phyloP scores from a whole-genome alignment of 2,329 filamentous ascomycete species.

The Exophiala mesophila region DNA sequence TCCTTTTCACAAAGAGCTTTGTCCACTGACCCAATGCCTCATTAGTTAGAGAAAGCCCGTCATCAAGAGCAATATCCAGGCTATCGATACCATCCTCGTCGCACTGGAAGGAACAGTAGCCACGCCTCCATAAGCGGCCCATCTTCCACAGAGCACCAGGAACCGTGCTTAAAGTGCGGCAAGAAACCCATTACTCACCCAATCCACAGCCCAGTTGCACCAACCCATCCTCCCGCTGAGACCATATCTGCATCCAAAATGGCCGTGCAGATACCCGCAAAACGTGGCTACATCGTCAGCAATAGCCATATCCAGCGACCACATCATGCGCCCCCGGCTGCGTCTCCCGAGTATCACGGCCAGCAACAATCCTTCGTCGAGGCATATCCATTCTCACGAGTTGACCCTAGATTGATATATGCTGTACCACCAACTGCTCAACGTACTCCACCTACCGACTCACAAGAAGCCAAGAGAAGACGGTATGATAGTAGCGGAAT shows the following conservation, averaged over 20 bases:
- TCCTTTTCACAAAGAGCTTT: constrained; percentile 20
- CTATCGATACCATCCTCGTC: constrained; percentile 83
- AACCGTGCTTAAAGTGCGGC: constrained; percentile 32
- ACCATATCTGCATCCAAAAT: constrained; percentile 15
- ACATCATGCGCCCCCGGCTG: constrained; percentile 6
- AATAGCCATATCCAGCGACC: constrained; percentile 13
- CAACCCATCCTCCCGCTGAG: constrained; percentile 26
- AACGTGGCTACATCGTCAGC: constrained; percentile 20
- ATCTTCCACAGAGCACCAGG: constrained; percentile 16
- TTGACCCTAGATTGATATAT: constrained; percentile 23
- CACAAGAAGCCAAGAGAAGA: constrained; percentile 58
- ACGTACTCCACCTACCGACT: constrained; percentile 21
- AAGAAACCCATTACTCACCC: constrained; percentile 43
- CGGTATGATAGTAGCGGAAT: constrained; percentile 49
- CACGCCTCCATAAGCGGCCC: constrained; percentile 20
- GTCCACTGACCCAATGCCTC: constrained; percentile 16
- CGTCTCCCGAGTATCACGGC: constrained; percentile 14
- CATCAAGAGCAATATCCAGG: constrained; percentile 88
- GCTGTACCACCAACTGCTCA: constrained; percentile 16
- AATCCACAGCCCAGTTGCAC: constrained; percentile 38
- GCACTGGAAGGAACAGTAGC: constrained; percentile 46
- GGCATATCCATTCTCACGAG: constrained; percentile 17
- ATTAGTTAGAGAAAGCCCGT: constrained; percentile 76
- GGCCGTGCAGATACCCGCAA: constrained; percentile 31
- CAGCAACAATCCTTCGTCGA: constrained; percentile 15